Evolutionary conservation across 1,284 basidiomycete genomes (phyloP).

Genomic region (Cryptococcus wingfieldii): DNA sequence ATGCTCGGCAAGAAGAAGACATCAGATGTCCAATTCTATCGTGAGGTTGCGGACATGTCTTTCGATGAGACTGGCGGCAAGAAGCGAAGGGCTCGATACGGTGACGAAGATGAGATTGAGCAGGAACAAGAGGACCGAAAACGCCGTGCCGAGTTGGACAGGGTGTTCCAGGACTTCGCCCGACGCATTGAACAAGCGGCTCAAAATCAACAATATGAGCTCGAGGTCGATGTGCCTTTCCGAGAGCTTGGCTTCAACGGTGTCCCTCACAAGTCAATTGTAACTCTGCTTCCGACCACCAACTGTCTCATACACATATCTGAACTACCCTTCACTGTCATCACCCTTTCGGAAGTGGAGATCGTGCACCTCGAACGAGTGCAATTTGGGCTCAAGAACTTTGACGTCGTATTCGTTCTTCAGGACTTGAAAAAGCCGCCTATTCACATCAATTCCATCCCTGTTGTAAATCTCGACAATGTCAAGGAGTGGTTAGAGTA

Average conservation of each 20-base stretch:
- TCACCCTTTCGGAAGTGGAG: constrained; percentile 91
- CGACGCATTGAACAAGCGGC: constrained; percentile 88
- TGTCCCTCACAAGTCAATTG: constrained; percentile 93
- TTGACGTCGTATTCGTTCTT: constrained; percentile 95
- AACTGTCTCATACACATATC: constrained; percentile 95
- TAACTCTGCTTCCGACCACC: constrained; percentile 90
- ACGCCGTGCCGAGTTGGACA: constrained; percentile 83
- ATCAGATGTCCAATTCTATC: constrained; percentile 95
- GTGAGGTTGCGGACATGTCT: constrained; percentile 95
- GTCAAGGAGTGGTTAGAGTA: constrained; percentile 98
- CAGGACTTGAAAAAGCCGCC: constrained; percentile 91
- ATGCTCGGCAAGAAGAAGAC: constrained; percentile 99
- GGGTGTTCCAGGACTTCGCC: constrained; percentile 90
- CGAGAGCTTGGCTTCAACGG: constrained; percentile 95
- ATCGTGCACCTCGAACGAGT: constrained; percentile 96
- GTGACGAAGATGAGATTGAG: constrained; percentile 99
- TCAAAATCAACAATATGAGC: constrained; percentile 60
- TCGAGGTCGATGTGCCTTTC: constrained; percentile 96
- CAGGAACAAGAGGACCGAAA: constrained; percentile 96
- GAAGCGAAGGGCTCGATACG: constrained; percentile 93
- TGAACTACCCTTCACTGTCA: constrained; percentile 92
- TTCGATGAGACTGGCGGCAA: constrained; percentile 97
- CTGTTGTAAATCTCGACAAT: constrained; percentile 82
- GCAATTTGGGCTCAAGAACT: constrained; percentile 93
- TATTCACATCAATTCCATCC: constrained; percentile 92